phyloP scores from a whole-genome alignment of 2,329 filamentous ascomycete genomes.

The Aspergillus fumigatus region DNA sequence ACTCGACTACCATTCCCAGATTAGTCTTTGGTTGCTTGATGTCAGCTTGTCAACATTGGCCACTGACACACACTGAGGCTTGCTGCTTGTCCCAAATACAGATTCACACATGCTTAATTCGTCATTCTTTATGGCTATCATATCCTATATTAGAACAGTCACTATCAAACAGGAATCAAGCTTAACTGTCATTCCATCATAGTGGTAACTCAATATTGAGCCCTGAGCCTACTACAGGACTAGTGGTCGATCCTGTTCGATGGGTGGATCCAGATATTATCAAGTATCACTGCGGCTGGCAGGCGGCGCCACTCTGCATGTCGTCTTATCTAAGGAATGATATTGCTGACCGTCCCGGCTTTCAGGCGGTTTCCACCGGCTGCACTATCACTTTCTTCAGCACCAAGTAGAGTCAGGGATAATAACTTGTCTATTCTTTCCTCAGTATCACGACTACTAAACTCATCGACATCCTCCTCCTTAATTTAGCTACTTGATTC shows the following conservation, averaged over 20 bases:
- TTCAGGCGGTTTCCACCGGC: constrained; percentile 24
- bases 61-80: background rate
- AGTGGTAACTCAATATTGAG: background rate
- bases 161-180: background rate
- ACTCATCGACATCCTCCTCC: background rate
- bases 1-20: background rate
- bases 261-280: background rate
- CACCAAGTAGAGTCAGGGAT: background rate
- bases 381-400: background rate
- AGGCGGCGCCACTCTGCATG: background rate
- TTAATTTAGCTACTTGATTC: background rate
- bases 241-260: background rate
- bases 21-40: background rate
- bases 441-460: background rate
- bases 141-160: background rate
- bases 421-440: background rate
- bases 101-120: background rate
- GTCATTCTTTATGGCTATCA: background rate
- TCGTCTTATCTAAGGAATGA: background rate
- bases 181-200: background rate
- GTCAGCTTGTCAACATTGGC: background rate
- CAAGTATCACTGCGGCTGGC: background rate
- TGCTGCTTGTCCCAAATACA: background rate
- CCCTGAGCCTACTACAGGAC: no score
- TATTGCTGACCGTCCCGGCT: constrained; percentile 17